These are phyloP conservation scores for Aegilops tauschii DNA, from an alignment of 176 grass and related monocot genomes.

Conservation along the genomic window DNA sequence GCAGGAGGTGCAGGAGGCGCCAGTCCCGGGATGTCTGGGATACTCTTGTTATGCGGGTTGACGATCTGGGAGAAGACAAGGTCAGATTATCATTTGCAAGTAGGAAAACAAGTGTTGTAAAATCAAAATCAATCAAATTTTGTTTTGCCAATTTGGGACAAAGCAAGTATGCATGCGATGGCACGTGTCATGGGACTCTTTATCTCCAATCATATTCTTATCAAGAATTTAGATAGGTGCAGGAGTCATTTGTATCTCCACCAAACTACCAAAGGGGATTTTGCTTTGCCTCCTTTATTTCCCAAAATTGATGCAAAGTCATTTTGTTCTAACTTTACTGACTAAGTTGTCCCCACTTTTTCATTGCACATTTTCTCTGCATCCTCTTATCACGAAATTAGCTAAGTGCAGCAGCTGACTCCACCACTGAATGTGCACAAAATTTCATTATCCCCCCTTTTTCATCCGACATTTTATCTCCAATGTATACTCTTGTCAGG, in stretches of 20 bases:
- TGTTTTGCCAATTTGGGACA: neutral
- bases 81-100: neutral
- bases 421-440: neutral
- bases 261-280: neutral
- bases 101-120: neutral
- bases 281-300: neutral
- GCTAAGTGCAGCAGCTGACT: neutral
- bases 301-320: neutral
- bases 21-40: conserved; percentile 85
- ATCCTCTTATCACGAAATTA: neutral
- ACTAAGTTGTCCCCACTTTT: neutral
- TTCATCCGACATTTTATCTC: neutral
- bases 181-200: neutral
- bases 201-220: neutral
- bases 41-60: conserved; percentile 84
- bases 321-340: neutral
- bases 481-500: neutral
- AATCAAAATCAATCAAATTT: neutral
- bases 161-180: neutral
- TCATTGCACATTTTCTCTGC: neutral
- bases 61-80: conserved; percentile 57
- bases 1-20: conserved; percentile 94
- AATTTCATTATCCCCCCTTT: neutral
- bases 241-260: neutral
- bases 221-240: neutral